Evolutionary conservation across 2,329 filamentous ascomycete species (phyloP), one percentile per base, ranked within the genome.

Genomic region (Sarocladium oryzae): DNA sequence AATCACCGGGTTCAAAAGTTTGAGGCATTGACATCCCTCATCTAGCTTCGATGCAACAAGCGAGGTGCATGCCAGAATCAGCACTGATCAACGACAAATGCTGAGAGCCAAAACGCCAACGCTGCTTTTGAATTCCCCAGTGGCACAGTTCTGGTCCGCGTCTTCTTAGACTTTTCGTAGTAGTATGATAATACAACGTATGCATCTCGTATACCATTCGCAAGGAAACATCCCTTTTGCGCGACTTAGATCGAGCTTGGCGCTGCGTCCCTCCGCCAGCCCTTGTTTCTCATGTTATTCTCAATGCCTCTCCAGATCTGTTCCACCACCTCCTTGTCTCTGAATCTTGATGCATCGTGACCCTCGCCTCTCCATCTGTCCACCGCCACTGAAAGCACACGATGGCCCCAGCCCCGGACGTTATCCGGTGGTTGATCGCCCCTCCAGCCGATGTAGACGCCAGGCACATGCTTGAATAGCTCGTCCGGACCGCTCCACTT

Each of bases 301-400:
- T 97, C 93, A 56, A 99, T 87, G 4, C 81, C 76, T 63, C 86
- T 87, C 93, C 93, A 99, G 55, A 99, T 89, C 53, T 83, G 77
- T 75, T 97, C 93, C 9, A 96, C 89, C 16, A 95, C 84, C 72
- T 97, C 93, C 49, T 91, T 79, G 69, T 99, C 93, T 60, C 92
- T 78, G 84, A 92, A 97, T 11, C 78, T 74, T 54, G 77, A 78
- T 18, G 71, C 68, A 55, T 82, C 78, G 4, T 74, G 69, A 13
- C 74, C 73, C 40, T 77, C 75, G 36, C 68, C 68, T 36, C 82
- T 84, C 82, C 86, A 95, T 61, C 92, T 86, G 63, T 97, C 93
- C n/a, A 99, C 80, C 46, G 81, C 79, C 49, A 86, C 86, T 37
- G 79, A 82, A 61, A 89, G 70, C 20, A 99, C 91, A 37, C 88